phyloP scores from a whole-genome alignment of 306 rosid species.

The Glycine soja region DNA sequence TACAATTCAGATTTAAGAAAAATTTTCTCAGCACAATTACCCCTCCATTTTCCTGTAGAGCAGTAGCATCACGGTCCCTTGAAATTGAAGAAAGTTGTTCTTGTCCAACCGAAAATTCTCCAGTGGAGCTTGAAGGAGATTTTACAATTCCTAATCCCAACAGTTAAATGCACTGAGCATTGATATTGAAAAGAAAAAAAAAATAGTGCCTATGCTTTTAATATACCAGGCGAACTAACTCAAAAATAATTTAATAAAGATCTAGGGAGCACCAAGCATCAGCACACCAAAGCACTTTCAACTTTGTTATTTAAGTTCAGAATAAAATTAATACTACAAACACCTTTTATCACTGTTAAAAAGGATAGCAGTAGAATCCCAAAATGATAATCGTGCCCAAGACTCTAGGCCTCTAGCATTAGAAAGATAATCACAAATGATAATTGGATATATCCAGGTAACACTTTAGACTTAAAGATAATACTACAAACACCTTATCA shows the following conservation, averaged over 20 bases:
- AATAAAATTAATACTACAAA: neutral
- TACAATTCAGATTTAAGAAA: conserved; percentile 2
- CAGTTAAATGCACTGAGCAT: conserved; percentile 39
- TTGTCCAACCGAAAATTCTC: conserved; percentile 69
- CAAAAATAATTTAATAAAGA: neutral
- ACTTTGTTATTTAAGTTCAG: neutral
- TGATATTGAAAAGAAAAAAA: conserved; percentile 5
- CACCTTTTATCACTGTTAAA: neutral
- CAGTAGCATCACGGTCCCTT: conserved; percentile 62
- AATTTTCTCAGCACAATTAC: conserved; percentile 49
- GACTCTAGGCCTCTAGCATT: neutral
- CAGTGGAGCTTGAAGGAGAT: conserved; percentile 43
- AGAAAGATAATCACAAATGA: neutral
- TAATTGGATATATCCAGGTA: neutral
- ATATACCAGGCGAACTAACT: neutral
- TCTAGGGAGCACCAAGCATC: conserved; percentile 15
- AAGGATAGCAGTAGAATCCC: neutral
- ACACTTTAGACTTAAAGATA: neutral
- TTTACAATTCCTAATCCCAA: conserved; percentile 48
- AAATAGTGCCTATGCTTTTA: neutral
- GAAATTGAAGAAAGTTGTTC: conserved; percentile 75
- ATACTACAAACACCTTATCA: neutral
- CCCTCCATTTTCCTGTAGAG: conserved; percentile 72
- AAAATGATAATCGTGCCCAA: neutral
- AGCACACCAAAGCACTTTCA: conserved; percentile 25